A percentile compares a stretch with the other conserved stretches of the same genome.
phyloP scores from a whole-genome alignment of 768 basidiomycete species.

The Lactifluus hygrophoroides region DNA sequence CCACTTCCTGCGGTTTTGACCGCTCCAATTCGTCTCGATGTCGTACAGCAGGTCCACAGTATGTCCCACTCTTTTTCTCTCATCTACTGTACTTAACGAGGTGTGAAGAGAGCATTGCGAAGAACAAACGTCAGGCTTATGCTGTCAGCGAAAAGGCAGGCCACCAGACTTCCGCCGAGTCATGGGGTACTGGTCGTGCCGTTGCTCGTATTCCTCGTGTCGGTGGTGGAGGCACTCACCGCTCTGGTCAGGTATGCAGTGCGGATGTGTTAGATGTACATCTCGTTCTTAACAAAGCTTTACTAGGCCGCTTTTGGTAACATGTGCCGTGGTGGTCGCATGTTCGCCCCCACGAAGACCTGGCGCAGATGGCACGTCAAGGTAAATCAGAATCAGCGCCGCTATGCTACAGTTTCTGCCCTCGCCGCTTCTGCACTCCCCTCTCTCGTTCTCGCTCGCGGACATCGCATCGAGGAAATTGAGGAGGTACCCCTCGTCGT shows the following conservation, averaged over 20 bases:
- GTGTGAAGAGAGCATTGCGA: conserved; percentile 82
- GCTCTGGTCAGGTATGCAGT: conserved; percentile 79
- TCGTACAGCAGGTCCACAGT: conserved; percentile 99
- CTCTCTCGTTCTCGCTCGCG: conserved; percentile 96
- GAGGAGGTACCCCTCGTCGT: conserved; percentile 95
- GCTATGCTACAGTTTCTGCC: conserved; percentile 95
- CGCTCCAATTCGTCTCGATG: conserved; percentile 97
- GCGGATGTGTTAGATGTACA: neutral
- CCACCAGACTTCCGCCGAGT: conserved; percentile 98
- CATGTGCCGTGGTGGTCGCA: conserved; percentile 99
- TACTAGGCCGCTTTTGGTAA: conserved; percentile 94
- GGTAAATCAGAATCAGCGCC: conserved; percentile 98
- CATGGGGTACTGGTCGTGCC: conserved; percentile 99
- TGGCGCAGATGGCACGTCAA: conserved; percentile 99
- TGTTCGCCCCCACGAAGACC: conserved; percentile 99
- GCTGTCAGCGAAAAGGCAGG: conserved; percentile 96
- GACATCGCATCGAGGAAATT: conserved; percentile 96
- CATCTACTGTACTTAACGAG: neutral
- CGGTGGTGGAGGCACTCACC: conserved; percentile 96
- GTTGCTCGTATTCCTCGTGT: conserved; percentile 99
- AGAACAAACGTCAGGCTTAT: conserved; percentile 97
- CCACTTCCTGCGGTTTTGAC: conserved; percentile 94
- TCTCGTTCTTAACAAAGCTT: conserved; percentile 5
- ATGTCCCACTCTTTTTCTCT: conserved; percentile 33
- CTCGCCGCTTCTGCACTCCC: conserved; percentile 96